Percentiles rank a stretch among this genome's conserved stretches.
Evolutionary conservation across 202 grass and related monocot species (phyloP).

Genomic region (Bolboschoenoplectus hybrid): DNA sequence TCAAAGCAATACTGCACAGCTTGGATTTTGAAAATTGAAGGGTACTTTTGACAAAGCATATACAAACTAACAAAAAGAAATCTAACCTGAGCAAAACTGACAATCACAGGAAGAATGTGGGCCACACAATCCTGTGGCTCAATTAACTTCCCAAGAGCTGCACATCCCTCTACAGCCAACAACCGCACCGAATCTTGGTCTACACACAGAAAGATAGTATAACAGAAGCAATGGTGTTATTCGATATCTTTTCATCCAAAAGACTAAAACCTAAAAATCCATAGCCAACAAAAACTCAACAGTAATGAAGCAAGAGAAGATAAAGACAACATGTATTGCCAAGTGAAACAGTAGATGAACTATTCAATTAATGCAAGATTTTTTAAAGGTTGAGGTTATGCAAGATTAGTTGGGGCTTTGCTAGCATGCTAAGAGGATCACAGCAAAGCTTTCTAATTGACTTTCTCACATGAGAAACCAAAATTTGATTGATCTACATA

Average conservation of each 20-base stretch:
- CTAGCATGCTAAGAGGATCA: not conserved
- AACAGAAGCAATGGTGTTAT: not conserved
- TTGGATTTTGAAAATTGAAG: not conserved
- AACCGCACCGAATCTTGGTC: constrained; percentile 97
- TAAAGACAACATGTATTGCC: not conserved
- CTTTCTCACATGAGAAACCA: not conserved
- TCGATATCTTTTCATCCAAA: constrained; percentile 6
- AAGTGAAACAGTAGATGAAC: not conserved
- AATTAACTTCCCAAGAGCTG: constrained; percentile 89
- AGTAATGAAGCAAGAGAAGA: not conserved
- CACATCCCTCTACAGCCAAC: constrained; percentile 91
- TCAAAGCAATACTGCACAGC: constrained; percentile 11
- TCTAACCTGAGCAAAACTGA: constrained; percentile 84
- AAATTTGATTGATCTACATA: constrained; percentile 9
- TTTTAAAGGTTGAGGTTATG: not conserved
- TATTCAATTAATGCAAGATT: not conserved
- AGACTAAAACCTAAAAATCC: constrained; percentile 10
- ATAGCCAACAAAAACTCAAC: not conserved
- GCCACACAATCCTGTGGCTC: constrained; percentile 87
- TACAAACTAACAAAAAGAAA: constrained; percentile 7
- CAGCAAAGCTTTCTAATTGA: not conserved
- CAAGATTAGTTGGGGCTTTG: not conserved
- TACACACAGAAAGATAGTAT: constrained; percentile 20
- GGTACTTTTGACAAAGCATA: not conserved
- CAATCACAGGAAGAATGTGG: constrained; percentile 89